Evolutionary conservation across 1,284 basidiomycete genomes (phyloP).

Genomic region (Agaricales sp.): DNA sequence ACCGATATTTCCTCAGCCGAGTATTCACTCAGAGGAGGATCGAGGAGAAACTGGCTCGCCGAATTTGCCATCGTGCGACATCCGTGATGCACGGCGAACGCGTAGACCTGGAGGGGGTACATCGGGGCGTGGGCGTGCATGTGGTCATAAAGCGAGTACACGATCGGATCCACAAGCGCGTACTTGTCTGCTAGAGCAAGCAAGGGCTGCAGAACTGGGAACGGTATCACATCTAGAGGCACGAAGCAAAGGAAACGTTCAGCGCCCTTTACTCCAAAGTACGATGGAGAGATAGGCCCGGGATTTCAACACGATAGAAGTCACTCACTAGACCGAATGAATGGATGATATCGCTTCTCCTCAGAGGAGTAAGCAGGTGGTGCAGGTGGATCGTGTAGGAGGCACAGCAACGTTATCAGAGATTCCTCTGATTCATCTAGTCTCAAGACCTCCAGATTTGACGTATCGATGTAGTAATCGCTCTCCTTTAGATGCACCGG

Average conservation of each 20-base stretch:
- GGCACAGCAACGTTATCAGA: constrained; percentile 36
- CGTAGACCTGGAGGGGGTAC: constrained; percentile 47
- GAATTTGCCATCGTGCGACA: constrained; percentile 36
- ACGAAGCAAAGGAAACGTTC: constrained; percentile 24
- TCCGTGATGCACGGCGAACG: constrained; percentile 31
- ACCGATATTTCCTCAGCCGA: constrained; percentile 35
- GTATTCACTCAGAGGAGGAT: constrained; percentile 44
- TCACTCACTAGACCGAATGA: constrained; percentile 17
- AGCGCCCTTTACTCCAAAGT: constrained; percentile 14
- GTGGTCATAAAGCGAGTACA: constrained; percentile 34
- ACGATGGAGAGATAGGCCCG: not conserved
- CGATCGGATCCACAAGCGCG: constrained; percentile 31
- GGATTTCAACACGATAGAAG: too few species aligned
- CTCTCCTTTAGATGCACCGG: constrained; percentile 11
- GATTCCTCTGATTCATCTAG: constrained; percentile 38
- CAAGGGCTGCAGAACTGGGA: constrained; percentile 46
- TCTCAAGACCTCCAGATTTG: constrained; percentile 28
- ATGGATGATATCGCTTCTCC: constrained; percentile 12
- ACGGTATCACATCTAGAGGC: constrained; percentile 41
- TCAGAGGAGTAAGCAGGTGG: constrained; percentile 20
- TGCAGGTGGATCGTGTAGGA: constrained; percentile 39
- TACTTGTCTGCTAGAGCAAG: constrained; percentile 56
- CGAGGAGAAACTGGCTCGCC: constrained; percentile 41
- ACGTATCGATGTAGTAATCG: constrained; percentile 9
- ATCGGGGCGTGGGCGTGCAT: constrained; percentile 40